Percentiles rank a stretch among this genome's conserved stretches.
Conservation (phyloP, 139 green algal genomes). For the Closterium sp. region DNA sequence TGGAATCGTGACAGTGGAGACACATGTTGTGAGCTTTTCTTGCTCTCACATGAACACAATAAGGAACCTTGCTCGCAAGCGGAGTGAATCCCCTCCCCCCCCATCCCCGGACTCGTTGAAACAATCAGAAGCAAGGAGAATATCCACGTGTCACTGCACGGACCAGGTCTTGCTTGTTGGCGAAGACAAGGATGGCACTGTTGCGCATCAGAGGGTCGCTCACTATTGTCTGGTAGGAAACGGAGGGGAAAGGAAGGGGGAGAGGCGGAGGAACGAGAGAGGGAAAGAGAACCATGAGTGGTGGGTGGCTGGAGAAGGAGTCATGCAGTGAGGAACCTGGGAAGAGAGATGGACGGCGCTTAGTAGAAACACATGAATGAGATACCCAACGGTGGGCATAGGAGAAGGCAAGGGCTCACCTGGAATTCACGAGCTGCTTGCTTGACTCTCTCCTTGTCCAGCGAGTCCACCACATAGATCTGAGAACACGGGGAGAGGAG, state of each 20-base stretch:
- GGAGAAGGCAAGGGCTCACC: slow-evolving; percentile 32
- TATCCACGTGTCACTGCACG: no score
- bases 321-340: background rate
- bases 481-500: slow-evolving; percentile 20
- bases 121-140: no score
- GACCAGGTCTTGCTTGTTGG: slow-evolving; percentile 93
- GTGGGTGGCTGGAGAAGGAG: background rate
- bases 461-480: slow-evolving; percentile 98
- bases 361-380: background rate
- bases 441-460: slow-evolving; percentile 86
- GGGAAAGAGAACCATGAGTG: background rate
- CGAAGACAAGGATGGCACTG: slow-evolving; percentile 94
- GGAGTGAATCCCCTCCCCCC: no score
- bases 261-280: background rate
- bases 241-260: background rate
- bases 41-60: no score
- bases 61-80: no score
- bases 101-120: no score
- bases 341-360: background rate
- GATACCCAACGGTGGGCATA: background rate
- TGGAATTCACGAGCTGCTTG: slow-evolving; percentile 83
- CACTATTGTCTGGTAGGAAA: slow-evolving; percentile 69
- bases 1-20: background rate
- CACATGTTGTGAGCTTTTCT: background rate
- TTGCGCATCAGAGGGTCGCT: slow-evolving; percentile 90